Base-by-base conservation (phyloP, 768 basidiomycete genomes). In the Leccinum subgranulosum region DNA sequence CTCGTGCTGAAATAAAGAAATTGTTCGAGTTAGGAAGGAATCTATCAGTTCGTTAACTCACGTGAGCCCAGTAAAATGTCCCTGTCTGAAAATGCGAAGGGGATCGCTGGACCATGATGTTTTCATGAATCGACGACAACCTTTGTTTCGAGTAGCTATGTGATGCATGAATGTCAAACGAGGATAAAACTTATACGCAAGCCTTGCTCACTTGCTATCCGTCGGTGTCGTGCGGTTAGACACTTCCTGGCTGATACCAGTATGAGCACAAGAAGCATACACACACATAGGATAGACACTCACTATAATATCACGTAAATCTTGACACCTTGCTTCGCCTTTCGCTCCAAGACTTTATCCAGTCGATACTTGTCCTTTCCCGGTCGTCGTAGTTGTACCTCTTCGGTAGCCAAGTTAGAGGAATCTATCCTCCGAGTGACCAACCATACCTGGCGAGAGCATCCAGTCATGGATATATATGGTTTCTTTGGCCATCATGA, bases 391-490 rank as follows among this genome's bases (percentile, higher is more conserved):
- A 98, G 73, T 60, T 90, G 86, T 43, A 97, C 74, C 70, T 97
- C 90, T 87, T 64, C n/a, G 54, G 47, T 21, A 41, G 15, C 31
- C 47, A 27, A 63, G 53, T 15, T 6, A 53, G 50, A 25, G 27
- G 31, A 34, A 14, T 31, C 21, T 6, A 50, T 21, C n/a, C 34
- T 43, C 34, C 1, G 11, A 53, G 25, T 29, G n/a, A 39, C 7
- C 11, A 31, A 29, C 65, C 66, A 53, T 67, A 91, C 91, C 88
- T 4, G 92, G 93, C 25, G 92, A 92, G 23, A 94, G 76, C 97
- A 96, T 98, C 96, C 96, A 98, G 73, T 96, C 96, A 68, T 98
- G 97, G 36, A 98, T 97, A 69, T 94, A 95, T 55, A 97, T 94
- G 47, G 76, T 80, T 65, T 93, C 88, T 69, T 87, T 88, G 1